These are phyloP conservation scores for Meripilus lineatus DNA, from an alignment of 1,284 basidiomycete genomes.

Conservation along the genomic window DNA sequence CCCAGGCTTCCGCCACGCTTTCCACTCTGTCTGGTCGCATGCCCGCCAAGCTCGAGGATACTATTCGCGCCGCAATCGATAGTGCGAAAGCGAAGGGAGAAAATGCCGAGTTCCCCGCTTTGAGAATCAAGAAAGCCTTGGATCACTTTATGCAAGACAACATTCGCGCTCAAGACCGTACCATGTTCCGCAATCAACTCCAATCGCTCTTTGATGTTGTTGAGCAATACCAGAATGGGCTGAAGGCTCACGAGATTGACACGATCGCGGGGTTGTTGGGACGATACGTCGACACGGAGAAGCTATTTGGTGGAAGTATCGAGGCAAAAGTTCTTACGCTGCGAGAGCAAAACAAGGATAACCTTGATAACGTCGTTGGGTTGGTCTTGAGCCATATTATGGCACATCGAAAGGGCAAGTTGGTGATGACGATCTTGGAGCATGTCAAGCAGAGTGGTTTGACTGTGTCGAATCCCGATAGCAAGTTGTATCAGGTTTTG, in stretches of 20 bases:
- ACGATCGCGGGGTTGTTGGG: conserved; percentile 70
- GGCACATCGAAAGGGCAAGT: conserved; percentile 88
- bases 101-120: conserved; percentile 80
- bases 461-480: conserved; percentile 70
- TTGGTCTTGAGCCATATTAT: conserved; percentile 95
- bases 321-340: conserved; percentile 90
- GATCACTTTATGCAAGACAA: conserved; percentile 85
- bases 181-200: conserved; percentile 74
- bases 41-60: conserved; percentile 88
- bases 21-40: conserved; percentile 92
- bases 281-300: conserved; percentile 83
- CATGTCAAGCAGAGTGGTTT: conserved; percentile 78
- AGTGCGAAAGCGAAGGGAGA: conserved; percentile 65
- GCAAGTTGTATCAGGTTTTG: conserved; percentile 66
- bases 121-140: conserved; percentile 77
- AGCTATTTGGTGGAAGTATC: conserved; percentile 88
- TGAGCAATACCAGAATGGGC: conserved; percentile 78
- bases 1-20: conserved; percentile 81
- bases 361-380: conserved; percentile 84
- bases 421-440: conserved; percentile 84
- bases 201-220: conserved; percentile 72
- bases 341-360: conserved; percentile 89
- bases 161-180: conserved; percentile 73
- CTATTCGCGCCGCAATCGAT: conserved; percentile 78
- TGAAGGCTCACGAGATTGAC: conserved; percentile 85